A percentile compares a stretch with the other conserved stretches of the same genome.
phyloP scores from a whole-genome alignment of 805 yeast species.

The Myxozyma udenii region DNA sequence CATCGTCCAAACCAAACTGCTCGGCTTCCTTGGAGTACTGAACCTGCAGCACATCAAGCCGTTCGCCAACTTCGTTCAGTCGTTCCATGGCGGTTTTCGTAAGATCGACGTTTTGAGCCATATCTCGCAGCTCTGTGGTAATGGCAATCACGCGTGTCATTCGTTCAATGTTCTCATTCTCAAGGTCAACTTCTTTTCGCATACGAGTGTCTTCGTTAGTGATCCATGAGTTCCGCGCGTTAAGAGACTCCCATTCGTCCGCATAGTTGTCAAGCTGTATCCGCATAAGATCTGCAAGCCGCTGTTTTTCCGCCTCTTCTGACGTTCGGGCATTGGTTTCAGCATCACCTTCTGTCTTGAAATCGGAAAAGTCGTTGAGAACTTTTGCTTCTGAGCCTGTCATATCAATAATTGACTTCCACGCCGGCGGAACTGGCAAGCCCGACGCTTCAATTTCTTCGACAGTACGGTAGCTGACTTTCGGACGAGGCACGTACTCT shows the following conservation, averaged over 20 bases:
- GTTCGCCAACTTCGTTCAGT: constrained; percentile 39
- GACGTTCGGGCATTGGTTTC: not conserved
- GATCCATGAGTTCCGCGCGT: constrained; percentile 19
- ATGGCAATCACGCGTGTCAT: constrained; percentile 11
- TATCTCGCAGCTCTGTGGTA: constrained; percentile 2
- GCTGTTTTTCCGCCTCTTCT: constrained; percentile 9
- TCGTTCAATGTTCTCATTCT: constrained; percentile 19
- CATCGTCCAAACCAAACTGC: constrained; percentile 29
- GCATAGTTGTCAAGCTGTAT: constrained; percentile 25
- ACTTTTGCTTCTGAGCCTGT: constrained; percentile 23
- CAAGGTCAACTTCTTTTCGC: constrained; percentile 13
- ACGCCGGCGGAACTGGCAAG: constrained; percentile 33
- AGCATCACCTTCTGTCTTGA: not conserved
- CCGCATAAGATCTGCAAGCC: constrained; percentile 25
- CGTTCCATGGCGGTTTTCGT: not conserved
- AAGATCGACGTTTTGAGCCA: not conserved
- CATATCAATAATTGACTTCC: constrained; percentile 34
- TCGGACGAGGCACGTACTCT: constrained; percentile 16
- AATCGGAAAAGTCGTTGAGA: constrained; percentile 23
- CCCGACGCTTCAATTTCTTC: constrained; percentile 36
- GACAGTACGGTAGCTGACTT: constrained; percentile 32
- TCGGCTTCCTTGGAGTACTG: constrained; percentile 27
- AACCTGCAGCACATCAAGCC: constrained; percentile 31
- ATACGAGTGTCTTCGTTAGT: constrained; percentile 15
- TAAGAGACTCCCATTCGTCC: constrained; percentile 29